Percentiles rank a stretch among this genome's conserved stretches.
Conservation (phyloP, 169 alveolate species). For the Eimeria zaria region DNA sequence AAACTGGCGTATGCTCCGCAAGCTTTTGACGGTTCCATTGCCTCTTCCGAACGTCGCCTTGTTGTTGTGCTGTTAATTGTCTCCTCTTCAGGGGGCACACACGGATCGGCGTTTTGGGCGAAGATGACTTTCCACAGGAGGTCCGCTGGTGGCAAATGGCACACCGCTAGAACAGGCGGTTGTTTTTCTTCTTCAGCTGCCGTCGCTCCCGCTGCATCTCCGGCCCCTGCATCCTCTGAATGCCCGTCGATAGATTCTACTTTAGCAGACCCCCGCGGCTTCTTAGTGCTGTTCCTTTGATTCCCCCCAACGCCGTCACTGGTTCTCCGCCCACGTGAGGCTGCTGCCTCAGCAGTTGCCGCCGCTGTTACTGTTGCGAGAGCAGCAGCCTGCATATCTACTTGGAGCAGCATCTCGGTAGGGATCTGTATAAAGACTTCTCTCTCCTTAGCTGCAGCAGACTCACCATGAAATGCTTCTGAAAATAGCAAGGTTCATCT, state of each 20-base stretch:
- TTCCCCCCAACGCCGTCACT: slow-evolving; percentile 46
- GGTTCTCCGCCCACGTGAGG: slow-evolving; percentile 61
- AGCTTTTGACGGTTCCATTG: neutral
- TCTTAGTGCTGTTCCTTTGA: slow-evolving; percentile 31
- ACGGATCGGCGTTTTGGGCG: neutral
- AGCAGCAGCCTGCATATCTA: slow-evolving; percentile 13
- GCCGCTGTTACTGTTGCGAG: neutral
- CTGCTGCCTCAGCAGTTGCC: neutral
- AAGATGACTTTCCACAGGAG: slow-evolving; percentile 57
- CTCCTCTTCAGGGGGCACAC: slow-evolving; percentile 18
- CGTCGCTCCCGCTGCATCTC: slow-evolving; percentile 17
- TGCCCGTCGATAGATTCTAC: neutral
- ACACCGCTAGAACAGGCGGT: slow-evolving; percentile 27
- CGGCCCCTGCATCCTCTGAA: slow-evolving; percentile 30
- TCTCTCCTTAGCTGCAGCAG: slow-evolving; percentile 39
- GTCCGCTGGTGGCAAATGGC: slow-evolving; percentile 58
- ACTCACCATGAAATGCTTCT: neutral
- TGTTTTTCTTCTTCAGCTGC: slow-evolving; percentile 39
- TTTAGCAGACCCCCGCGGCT: slow-evolving; percentile 26
- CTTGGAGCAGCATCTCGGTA: slow-evolving; percentile 43
- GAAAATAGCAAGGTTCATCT: neutral
- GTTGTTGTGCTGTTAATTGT: neutral
- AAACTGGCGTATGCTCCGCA: slow-evolving; percentile 24
- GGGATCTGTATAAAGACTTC: slow-evolving; percentile 55
- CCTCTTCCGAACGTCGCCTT: slow-evolving; percentile 34